phyloP scores from a whole-genome alignment of 2,329 filamentous ascomycete species.

The Penicillium olsonii region DNA sequence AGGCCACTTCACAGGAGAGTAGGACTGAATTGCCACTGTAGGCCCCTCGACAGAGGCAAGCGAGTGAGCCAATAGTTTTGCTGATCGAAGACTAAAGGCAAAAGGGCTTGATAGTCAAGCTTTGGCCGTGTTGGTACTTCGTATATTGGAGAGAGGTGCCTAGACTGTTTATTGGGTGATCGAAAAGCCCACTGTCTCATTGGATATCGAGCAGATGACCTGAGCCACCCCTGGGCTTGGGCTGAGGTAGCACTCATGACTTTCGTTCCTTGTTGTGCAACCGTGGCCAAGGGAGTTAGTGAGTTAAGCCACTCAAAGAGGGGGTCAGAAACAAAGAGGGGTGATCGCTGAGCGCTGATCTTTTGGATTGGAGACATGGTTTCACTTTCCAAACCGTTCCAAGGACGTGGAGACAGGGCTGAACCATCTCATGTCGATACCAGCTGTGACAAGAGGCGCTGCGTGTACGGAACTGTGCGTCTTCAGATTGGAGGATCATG shows the following conservation, averaged over 20 bases:
- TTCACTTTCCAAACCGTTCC: constrained; percentile 1
- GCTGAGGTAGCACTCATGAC: background rate
- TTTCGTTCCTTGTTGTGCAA: background rate
- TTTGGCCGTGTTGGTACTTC: background rate
- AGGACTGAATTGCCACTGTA: background rate
- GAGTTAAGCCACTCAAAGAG: background rate
- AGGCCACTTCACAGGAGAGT: too few species aligned
- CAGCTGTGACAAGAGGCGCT: too few species aligned
- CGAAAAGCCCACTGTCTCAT: background rate
- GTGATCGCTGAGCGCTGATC: background rate
- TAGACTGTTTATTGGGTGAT: background rate
- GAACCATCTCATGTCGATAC: too few species aligned
- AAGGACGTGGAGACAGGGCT: too few species aligned
- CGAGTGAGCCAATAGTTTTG: background rate
- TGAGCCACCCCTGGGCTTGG: background rate
- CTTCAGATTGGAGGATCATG: too few species aligned
- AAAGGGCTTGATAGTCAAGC: background rate
- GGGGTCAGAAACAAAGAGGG: background rate
- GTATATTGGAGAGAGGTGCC: background rate
- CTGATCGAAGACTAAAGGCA: background rate
- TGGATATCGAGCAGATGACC: background rate
- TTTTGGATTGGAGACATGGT: background rate
- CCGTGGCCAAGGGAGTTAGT: background rate
- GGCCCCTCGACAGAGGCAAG: background rate
- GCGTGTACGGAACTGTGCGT: too few species aligned